Evolutionary conservation across 176 grass and related monocot species (phyloP), one percentile per base, ranked within the genome.

Genomic region (Olyra latifolia): DNA sequence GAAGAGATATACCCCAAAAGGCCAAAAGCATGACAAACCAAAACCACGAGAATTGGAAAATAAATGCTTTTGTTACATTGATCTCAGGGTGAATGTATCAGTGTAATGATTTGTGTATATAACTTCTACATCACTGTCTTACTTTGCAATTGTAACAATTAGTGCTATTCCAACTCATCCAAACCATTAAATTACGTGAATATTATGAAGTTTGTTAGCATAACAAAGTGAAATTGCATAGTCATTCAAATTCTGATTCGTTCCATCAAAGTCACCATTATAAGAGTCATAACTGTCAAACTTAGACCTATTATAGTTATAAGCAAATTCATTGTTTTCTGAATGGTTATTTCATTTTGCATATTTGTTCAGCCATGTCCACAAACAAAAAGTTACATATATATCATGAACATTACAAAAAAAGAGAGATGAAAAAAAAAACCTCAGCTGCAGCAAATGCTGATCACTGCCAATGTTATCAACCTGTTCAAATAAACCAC

Each of bases 391-490:
- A 72, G 13, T 62, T 44, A 57, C 0, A 54, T n/a, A 13, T 62
- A 68, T 15, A 80, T 40, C 43, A 69, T 62, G 44, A 80, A 27
- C 38, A 45, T 35, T 38, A 76, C 39, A 68, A 82, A 89, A 69
- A 72, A 42, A 15, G 56, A 19, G 63, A 40, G n/a, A n/a, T n/a
- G n/a, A n/a, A n/a, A 65, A 62, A 48, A 72, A 61, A 2, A 85
- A 92, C 95, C 95, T 98, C 87, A 98, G 85, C 60, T 98, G 92
- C 62, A 92, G 82, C 45, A 98, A 71, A 91, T 98, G 95, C 41
- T 90, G 90, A 81, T 95, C 90, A 83, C 64, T 95, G 72, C 80
- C 86, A 78, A 59, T 77, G 80, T 98, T 89, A 82, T 90, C 87
- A 66, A 81, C 80, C 86, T 94, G 82, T 55, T 40, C 27, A 86